Base-by-base conservation (phyloP, 305 asterid genomes). In the Fraxinus greggii region DNA sequence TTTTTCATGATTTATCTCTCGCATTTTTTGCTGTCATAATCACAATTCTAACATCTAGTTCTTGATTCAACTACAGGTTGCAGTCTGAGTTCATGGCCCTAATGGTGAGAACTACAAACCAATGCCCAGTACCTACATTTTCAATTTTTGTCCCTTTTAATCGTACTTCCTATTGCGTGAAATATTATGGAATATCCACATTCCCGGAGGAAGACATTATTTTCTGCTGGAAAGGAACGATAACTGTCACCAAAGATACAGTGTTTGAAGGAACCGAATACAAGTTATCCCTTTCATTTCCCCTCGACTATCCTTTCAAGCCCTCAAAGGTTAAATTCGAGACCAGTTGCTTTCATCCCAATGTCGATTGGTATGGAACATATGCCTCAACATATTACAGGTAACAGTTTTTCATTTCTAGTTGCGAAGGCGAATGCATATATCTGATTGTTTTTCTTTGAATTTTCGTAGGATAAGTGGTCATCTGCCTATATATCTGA, bases 401-500 rank as follows among this genome's bases (percentile, higher is more conserved):
- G 97, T 92, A 28, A 36, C 29, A 29, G 75, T 15, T 40, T 73
- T 19, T 76, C n/a, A 38, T 7, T 21, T 61, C 48, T 15, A 21
- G 72, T 36, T 81, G 65, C 13, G 21, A n/a, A 29, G 29, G 42
- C 3, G 48, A 32, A 32, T 29, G 4, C 38, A 8, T 63, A 21
- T 13, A 54, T 32, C 65, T 56, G 59, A 76, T 32, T 45, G 7
- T 10, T 65, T 1, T 8, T 33, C 75, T 9, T 4, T 7, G 15
- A 38, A 12, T 45, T 56, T 82, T 51, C n/a, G 65, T 76, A 92
- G 94, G 99, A 94, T 80, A 94, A 94, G 83, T 93, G 98, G 99
- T 95, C 98, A 63, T 95, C 99, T 77, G 97, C 97, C 7, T 95
- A 93, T n/a, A n/a, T n/a, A n/a, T n/a, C n/a, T n/a, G n/a, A n/a